Evolutionary conservation across 805 yeast species (phyloP).

Genomic region (Diddensiella transvaalensis): DNA sequence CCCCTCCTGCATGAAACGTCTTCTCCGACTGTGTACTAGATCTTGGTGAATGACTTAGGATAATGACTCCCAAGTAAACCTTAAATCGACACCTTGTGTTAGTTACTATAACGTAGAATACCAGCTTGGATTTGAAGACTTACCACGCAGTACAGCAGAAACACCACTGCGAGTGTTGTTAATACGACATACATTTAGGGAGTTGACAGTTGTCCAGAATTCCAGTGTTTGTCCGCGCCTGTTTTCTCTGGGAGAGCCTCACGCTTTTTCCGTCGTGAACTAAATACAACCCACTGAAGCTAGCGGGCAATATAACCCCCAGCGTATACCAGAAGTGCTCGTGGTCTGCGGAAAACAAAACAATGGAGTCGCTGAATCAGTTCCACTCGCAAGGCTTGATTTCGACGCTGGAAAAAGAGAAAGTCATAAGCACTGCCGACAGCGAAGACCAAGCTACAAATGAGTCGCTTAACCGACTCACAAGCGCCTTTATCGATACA

Average conservation of each 20-base stretch:
- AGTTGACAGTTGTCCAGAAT: not conserved
- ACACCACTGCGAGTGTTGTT: not conserved
- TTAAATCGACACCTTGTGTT: no score
- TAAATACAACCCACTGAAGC: no score
- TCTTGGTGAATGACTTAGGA: conserved; percentile 18
- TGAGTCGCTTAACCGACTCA: conserved; percentile 8
- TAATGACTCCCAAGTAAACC: conserved; percentile 11
- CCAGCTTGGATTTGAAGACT: no score
- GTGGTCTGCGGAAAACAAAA: no score
- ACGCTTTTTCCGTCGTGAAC: no score
- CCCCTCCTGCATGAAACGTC: not conserved
- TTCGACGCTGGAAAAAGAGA: conserved; percentile 20
- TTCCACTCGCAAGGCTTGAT: conserved; percentile 15
- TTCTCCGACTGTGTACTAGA: conserved; percentile 9
- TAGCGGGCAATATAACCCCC: no score
- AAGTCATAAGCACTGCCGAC: conserved; percentile 11
- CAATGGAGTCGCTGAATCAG: not conserved
- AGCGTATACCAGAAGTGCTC: no score
- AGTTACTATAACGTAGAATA: no score
- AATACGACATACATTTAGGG: not conserved
- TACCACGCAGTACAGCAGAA: not conserved
- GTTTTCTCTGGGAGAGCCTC: no score
- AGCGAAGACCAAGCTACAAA: conserved; percentile 4
- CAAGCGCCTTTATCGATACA: conserved; percentile 17
- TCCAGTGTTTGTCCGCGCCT: no score